phyloP scores from a whole-genome alignment of 2,329 filamentous ascomycete species.

The Colletotrichum spaethianum region DNA sequence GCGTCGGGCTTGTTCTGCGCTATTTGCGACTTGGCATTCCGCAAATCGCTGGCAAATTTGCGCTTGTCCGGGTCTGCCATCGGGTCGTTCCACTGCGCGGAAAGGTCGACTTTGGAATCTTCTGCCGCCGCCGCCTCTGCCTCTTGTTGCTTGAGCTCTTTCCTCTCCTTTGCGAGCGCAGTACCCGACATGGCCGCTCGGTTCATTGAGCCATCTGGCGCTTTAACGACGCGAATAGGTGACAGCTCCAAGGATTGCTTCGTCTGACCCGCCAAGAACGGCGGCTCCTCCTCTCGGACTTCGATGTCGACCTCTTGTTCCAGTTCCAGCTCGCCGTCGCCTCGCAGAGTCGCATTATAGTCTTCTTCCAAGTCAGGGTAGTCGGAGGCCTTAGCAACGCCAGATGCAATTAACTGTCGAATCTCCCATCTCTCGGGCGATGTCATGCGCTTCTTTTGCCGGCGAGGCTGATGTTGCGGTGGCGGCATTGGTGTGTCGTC shows the following conservation, averaged over 20 bases:
- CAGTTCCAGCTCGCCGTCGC: conserved; percentile 89
- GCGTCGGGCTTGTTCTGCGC: conserved; percentile 72
- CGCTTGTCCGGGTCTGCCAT: conserved; percentile 90
- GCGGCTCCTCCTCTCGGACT: conserved; percentile 94
- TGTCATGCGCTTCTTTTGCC: conserved; percentile 91
- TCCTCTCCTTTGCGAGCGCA: conserved; percentile 87
- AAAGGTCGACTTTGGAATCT: conserved; percentile 84
- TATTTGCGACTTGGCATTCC: conserved; percentile 71
- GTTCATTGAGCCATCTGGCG: conserved; percentile 98
- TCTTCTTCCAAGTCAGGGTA: conserved; percentile 97
- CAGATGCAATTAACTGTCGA: conserved; percentile 93
- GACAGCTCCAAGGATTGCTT: conserved; percentile 96
- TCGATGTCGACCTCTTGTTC: conserved; percentile 99
- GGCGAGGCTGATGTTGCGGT: conserved; percentile 59
- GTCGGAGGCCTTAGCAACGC: conserved; percentile 91
- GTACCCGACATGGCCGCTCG: conserved; percentile 96
- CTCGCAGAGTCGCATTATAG: conserved; percentile 88
- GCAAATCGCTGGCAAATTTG: conserved; percentile 90
- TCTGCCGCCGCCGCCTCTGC: conserved; percentile 81
- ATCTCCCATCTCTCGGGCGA: conserved; percentile 99
- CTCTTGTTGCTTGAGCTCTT: conserved; percentile 91
- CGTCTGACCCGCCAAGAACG: conserved; percentile 95
- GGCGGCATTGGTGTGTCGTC: conserved; percentile 65
- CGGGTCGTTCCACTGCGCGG: conserved; percentile 95
- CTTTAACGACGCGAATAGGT: conserved; percentile 96